Conservation (phyloP, 352 stramenopile genomes). For the Thalassiosira hispida region DNA sequence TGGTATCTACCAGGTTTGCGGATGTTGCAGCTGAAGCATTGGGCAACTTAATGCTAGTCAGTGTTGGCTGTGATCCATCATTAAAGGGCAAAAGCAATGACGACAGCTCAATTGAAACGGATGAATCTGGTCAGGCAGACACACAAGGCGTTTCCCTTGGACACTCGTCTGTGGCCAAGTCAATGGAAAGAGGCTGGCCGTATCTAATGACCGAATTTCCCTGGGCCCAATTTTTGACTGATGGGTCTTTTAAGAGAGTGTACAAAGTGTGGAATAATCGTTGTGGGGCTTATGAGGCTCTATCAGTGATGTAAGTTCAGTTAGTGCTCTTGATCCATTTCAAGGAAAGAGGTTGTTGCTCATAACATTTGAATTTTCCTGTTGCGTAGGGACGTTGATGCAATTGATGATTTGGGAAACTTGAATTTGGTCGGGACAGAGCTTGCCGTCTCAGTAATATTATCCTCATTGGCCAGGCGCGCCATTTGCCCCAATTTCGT, state of each 20-base stretch:
- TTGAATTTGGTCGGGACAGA: slow-evolving; percentile 92
- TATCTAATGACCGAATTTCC: slow-evolving; percentile 68
- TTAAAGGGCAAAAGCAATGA: slow-evolving; percentile 30
- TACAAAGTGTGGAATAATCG: slow-evolving; percentile 80
- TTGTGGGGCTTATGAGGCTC: slow-evolving; percentile 64
- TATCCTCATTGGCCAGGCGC: slow-evolving; percentile 89
- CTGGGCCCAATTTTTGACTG: slow-evolving; percentile 76
- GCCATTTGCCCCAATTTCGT: slow-evolving; percentile 95
- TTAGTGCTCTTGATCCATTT: neutral
- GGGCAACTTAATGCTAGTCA: slow-evolving; percentile 72
- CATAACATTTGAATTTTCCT: slow-evolving; percentile 63
- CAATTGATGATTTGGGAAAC: slow-evolving; percentile 89
- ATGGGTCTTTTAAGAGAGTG: slow-evolving; percentile 84
- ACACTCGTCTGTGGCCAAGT: slow-evolving; percentile 29
- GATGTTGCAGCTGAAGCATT: slow-evolving; percentile 67
- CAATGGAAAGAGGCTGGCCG: slow-evolving; percentile 66
- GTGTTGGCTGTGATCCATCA: slow-evolving; percentile 65
- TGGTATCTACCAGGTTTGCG: slow-evolving; percentile 74
- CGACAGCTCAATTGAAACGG: slow-evolving; percentile 34
- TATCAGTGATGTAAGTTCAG: slow-evolving; percentile 82
- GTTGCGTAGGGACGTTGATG: slow-evolving; percentile 92
- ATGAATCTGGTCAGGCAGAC: slow-evolving; percentile 34
- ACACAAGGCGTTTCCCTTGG: neutral
- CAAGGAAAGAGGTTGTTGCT: neutral
- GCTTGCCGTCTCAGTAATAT: slow-evolving; percentile 91